Percentiles rank a stretch among this genome's conserved stretches.
Conservation (phyloP, 371 early-diverging fungal species). For the Mortierella sp. region DNA sequence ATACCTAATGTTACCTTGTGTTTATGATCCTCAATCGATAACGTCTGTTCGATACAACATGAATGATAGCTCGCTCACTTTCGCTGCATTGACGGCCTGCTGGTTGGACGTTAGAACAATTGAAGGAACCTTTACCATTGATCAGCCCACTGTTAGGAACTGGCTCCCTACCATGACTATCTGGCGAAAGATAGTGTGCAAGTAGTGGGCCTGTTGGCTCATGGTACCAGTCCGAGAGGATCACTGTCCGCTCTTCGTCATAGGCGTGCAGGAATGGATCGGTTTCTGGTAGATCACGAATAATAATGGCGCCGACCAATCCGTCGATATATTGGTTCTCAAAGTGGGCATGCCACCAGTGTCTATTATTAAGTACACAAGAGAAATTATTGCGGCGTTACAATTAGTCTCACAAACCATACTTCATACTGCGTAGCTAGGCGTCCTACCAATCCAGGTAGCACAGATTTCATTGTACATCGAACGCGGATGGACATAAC, state of each 20-base stretch:
- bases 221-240: slow-evolving; percentile 56
- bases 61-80: slow-evolving; percentile 38
- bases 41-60: slow-evolving; percentile 37
- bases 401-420: background rate
- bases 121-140: slow-evolving; percentile 49
- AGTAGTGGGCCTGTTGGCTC: slow-evolving; percentile 38
- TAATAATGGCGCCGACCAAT: slow-evolving; percentile 58
- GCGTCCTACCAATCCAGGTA: background rate
- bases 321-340: slow-evolving; percentile 87
- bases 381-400: too few relatives aligned
- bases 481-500: slow-evolving; percentile 4
- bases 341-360: slow-evolving; percentile 76
- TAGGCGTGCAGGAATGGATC: slow-evolving; percentile 51
- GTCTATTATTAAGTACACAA: slow-evolving; percentile 38
- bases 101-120: slow-evolving; percentile 52
- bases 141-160: slow-evolving; percentile 55
- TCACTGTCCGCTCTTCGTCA: slow-evolving; percentile 52
- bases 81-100: slow-evolving; percentile 25
- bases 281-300: slow-evolving; percentile 48
- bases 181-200: slow-evolving; percentile 34
- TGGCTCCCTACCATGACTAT: slow-evolving; percentile 29
- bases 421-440: background rate
- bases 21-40: slow-evolving; percentile 56
- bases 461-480: background rate
- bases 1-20: slow-evolving; percentile 25